phyloP scores from a whole-genome alignment of 352 stramenopile genomes.

The Globisporangium iwayamae region DNA sequence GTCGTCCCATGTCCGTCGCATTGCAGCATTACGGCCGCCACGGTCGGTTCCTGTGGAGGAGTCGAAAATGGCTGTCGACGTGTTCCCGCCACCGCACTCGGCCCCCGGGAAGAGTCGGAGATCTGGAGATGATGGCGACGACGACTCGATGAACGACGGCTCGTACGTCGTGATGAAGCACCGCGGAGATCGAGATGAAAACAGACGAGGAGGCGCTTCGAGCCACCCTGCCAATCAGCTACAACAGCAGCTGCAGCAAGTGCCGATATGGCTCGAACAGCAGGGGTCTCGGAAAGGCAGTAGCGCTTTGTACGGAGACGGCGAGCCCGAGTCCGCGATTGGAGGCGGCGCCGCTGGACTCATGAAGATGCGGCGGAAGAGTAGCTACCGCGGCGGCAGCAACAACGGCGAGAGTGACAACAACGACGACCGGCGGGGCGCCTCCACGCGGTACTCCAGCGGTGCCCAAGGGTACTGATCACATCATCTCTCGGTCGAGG shows the following conservation, averaged over 20 bases:
- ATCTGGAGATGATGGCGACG: conserved; percentile 17
- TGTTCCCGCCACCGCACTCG: conserved; percentile 68
- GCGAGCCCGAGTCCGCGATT: conserved; percentile 33
- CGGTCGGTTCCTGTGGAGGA: conserved; percentile 69
- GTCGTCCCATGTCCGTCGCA: conserved; percentile 64
- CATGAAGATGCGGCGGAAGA: conserved; percentile 70
- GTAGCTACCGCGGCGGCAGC: conserved; percentile 33
- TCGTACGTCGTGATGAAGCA: conserved; percentile 22
- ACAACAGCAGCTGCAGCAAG: conserved; percentile 28
- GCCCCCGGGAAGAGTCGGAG: conserved; percentile 56
- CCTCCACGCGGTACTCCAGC: not conserved
- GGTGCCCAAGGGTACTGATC: conserved; percentile 11
- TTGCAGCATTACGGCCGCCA: conserved; percentile 62
- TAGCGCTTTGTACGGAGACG: conserved; percentile 22
- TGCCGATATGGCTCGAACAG: conserved; percentile 62
- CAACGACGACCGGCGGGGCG: not conserved
- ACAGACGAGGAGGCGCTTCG: not conserved
- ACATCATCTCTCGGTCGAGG: not conserved
- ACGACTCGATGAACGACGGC: conserved; percentile 39
- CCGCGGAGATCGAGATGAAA: conserved; percentile 16
- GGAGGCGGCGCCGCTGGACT: conserved; percentile 56
- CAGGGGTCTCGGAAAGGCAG: conserved; percentile 22
- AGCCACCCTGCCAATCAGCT: not conserved
- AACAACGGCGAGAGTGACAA: conserved; percentile 50
- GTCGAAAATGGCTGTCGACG: conserved; percentile 48